A percentile compares a stretch with the other conserved stretches of the same genome.
Evolutionary conservation across 805 yeast species (phyloP).

Genomic region (Hanseniaspora opuntiae): DNA sequence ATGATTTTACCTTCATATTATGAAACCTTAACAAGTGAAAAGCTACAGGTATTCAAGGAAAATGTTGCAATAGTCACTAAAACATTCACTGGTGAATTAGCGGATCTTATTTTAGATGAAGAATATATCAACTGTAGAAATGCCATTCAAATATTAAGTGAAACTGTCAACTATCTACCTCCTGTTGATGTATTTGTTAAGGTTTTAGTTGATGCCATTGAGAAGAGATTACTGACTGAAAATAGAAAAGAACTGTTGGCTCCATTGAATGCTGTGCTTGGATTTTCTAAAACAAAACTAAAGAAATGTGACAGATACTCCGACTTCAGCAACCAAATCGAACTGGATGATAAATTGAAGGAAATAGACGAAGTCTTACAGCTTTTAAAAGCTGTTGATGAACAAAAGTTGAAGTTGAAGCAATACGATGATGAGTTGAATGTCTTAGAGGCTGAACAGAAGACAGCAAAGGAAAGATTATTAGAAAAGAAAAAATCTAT

Average conservation of each 20-base stretch:
- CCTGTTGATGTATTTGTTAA: constrained; percentile 5
- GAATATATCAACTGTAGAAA: constrained; percentile 8
- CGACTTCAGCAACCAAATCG: not conserved
- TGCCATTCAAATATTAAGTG: constrained; percentile 2
- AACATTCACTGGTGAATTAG: not conserved
- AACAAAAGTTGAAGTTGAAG: not conserved
- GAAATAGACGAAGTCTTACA: constrained; percentile 7
- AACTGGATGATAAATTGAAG: constrained; percentile 11
- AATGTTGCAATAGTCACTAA: not conserved
- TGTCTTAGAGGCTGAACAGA: constrained; percentile 13
- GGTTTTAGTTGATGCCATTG: not conserved
- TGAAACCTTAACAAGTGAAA: not conserved
- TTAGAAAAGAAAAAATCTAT: constrained; percentile 9
- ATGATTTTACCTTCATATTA: not conserved
- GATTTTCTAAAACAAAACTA: constrained; percentile 2
- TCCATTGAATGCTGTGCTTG: constrained; percentile 5
- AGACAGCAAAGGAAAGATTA: not conserved
- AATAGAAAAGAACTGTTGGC: constrained; percentile 5
- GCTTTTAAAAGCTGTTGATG: not conserved
- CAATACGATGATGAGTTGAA: not conserved
- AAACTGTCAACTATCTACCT: not conserved
- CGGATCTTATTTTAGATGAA: constrained; percentile 2
- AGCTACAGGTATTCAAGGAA: not conserved
- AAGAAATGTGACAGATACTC: not conserved
- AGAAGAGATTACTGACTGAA: not conserved